Evolutionary conservation across 2,329 filamentous ascomycete species (phyloP).

Genomic region (Neocucurbitaria cava): DNA sequence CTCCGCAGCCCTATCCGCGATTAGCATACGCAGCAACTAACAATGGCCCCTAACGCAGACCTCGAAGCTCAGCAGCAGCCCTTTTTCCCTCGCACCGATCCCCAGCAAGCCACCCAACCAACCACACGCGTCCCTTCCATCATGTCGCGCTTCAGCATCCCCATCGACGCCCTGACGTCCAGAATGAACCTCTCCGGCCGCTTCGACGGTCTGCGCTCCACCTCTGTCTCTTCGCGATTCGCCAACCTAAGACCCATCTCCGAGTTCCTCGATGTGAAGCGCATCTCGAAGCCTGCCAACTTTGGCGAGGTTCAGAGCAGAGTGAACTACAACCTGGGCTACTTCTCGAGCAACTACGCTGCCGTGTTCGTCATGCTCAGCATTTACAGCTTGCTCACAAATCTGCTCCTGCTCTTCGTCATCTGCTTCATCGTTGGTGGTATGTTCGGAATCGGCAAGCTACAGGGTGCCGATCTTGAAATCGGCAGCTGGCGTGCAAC

Average conservation of each 20-base stretch:
- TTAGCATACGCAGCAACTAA: constrained; percentile 32
- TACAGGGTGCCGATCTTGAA: constrained; percentile 87
- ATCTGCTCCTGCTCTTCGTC: constrained; percentile 85
- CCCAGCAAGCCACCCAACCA: constrained; percentile 10
- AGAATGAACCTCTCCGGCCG: constrained; percentile 85
- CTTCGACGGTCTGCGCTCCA: constrained; percentile 81
- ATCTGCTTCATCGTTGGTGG: constrained; percentile 86
- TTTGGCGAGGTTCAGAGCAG: constrained; percentile 89
- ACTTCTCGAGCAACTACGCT: constrained; percentile 99
- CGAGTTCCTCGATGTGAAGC: constrained; percentile 97
- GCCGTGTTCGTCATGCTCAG: constrained; percentile 92
- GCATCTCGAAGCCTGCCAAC: constrained; percentile 90
- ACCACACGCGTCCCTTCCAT: constrained; percentile 23
- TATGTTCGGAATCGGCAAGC: constrained; percentile 89
- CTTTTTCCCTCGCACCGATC: constrained; percentile 27
- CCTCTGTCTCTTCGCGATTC: constrained; percentile 81
- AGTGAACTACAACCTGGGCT: constrained; percentile 94
- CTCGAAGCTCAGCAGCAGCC: constrained; percentile 37
- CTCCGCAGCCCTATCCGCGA: constrained; percentile 15
- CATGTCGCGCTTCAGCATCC: constrained; percentile 92
- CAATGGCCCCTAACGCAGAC: constrained; percentile 37
- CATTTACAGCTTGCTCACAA: constrained; percentile 93
- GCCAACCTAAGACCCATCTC: constrained; percentile 88
- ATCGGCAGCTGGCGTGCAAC: constrained; percentile 83
- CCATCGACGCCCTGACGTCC: constrained; percentile 88